Percentiles rank a stretch among this genome's conserved stretches.
These are phyloP conservation scores for Phaseolus lunatus DNA, from an alignment of 306 rosid species.

Conservation along the genomic window DNA sequence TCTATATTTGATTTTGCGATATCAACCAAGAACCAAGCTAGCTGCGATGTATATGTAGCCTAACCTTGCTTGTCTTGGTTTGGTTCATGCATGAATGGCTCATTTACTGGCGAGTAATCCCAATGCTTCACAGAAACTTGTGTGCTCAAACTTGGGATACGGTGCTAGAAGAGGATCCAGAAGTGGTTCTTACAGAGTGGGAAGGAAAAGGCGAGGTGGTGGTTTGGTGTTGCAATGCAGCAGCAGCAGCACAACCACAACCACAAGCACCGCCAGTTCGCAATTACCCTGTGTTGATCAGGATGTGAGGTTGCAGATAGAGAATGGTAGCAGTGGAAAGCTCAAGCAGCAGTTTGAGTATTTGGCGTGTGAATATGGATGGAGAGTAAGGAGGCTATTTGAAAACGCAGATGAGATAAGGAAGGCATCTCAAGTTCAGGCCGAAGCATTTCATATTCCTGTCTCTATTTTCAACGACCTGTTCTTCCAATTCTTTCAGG, in stretches of 20 bases:
- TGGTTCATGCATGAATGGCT: conserved; percentile 58
- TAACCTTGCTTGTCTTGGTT: not conserved
- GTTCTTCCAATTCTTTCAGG: conserved; percentile 84
- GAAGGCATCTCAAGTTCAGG: conserved; percentile 70
- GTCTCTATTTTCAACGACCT: conserved; percentile 64
- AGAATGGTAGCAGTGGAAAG: conserved; percentile 42
- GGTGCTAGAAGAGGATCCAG: conserved; percentile 38
- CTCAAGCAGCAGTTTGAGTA: conserved; percentile 38
- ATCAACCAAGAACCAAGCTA: not conserved
- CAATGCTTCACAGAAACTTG: conserved; percentile 41
- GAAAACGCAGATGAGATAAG: conserved; percentile 68
- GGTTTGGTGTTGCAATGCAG: conserved; percentile 47
- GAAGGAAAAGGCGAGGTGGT: conserved; percentile 12
- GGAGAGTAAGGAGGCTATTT: conserved; percentile 74
- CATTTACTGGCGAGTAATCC: conserved; percentile 55
- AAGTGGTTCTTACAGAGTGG: conserved; percentile 38
- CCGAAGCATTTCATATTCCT: conserved; percentile 84
- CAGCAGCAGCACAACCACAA: conserved; percentile 26
- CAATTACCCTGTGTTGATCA: conserved; percentile 48
- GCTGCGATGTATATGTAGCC: not conserved
- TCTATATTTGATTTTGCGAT: not conserved
- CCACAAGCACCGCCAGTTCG: conserved; percentile 38
- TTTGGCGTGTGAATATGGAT: conserved; percentile 71
- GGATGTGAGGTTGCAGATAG: conserved; percentile 42
- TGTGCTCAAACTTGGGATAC: conserved; percentile 40